These are phyloP conservation scores for Stylosanthes scabra DNA, from an alignment of 331 rosid species.

Conservation along the genomic window DNA sequence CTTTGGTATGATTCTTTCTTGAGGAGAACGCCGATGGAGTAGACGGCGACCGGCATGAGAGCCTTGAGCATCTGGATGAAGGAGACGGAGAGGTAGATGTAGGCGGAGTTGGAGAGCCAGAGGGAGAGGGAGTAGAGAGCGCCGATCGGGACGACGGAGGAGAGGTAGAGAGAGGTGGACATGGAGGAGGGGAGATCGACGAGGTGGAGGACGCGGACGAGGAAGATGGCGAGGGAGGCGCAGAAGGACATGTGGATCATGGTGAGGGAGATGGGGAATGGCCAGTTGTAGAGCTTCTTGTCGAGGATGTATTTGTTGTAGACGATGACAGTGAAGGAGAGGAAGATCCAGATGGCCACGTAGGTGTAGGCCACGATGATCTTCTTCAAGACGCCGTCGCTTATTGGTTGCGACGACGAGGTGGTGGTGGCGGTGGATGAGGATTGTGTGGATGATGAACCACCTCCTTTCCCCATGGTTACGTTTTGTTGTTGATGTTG, in stretches of 20 bases:
- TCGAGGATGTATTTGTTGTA: constrained; percentile 97
- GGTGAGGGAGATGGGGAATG: constrained; percentile 87
- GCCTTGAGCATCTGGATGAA: constrained; percentile 96
- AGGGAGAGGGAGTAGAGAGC: constrained; percentile 86
- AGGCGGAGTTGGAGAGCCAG: constrained; percentile 97
- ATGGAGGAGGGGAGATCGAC: constrained; percentile 84
- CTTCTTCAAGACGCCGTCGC: constrained; percentile 79
- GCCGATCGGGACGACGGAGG: constrained; percentile 93
- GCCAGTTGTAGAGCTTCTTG: constrained; percentile 93
- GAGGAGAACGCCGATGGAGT: constrained; percentile 73
- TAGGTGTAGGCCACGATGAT: constrained; percentile 80
- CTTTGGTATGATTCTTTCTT: constrained; percentile 63
- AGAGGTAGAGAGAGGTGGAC: constrained; percentile 68
- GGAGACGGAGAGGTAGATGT: constrained; percentile 89
- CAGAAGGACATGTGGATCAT: constrained; percentile 96
- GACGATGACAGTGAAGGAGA: constrained; percentile 85
- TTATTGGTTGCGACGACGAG: not conserved
- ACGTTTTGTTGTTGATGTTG: not conserved
- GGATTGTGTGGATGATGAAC: not conserved
- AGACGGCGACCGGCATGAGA: constrained; percentile 94
- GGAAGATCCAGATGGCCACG: constrained; percentile 90
- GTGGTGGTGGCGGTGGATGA: not conserved
- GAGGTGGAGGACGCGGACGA: constrained; percentile 64
- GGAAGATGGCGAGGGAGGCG: constrained; percentile 70
- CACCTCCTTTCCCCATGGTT: constrained; percentile 76